Percentiles rank a stretch among this genome's conserved stretches.
Evolutionary conservation across 805 yeast genomes (phyloP).

Genomic region (Sungouiella blattae): DNA sequence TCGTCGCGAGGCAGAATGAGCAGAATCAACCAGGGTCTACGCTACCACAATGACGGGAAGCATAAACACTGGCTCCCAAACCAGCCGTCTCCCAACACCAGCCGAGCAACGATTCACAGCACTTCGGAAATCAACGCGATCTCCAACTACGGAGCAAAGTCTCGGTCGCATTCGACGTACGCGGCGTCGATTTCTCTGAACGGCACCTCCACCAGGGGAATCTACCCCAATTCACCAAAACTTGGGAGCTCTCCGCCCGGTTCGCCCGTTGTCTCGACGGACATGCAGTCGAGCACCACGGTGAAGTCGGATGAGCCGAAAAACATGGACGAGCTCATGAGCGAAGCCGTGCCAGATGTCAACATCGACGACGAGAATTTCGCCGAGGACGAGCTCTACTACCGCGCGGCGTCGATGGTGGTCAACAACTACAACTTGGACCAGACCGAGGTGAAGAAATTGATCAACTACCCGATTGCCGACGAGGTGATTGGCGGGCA

Average conservation of each 20-base stretch:
- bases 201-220: constrained; percentile 30
- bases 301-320: constrained; percentile 7
- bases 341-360: constrained; percentile 16
- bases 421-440: constrained; percentile 22
- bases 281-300: background rate
- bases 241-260: constrained; percentile 20
- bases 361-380: constrained; percentile 31
- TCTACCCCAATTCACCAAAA: constrained; percentile 28
- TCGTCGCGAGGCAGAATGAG: constrained; percentile 60
- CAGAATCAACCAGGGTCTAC: constrained; percentile 74
- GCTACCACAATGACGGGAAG: constrained; percentile 76
- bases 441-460: constrained; percentile 29
- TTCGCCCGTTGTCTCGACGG: constrained; percentile 11
- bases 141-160: constrained; percentile 4
- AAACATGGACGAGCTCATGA: constrained; percentile 21
- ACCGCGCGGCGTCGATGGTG: constrained; percentile 26
- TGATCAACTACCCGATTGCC: constrained; percentile 43
- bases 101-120: constrained; percentile 17
- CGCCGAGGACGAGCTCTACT: constrained; percentile 36
- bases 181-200: constrained; percentile 26
- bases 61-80: constrained; percentile 74
- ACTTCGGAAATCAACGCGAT: constrained; percentile 27
- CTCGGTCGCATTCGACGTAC: constrained; percentile 10
- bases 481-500: constrained; percentile 39
- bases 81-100: constrained; percentile 5